A percentile compares a stretch with the other conserved stretches of the same genome.
These are phyloP conservation scores for Paramecium bursaria DNA, from an alignment of 73 alveolate species.

Conservation along the genomic window DNA sequence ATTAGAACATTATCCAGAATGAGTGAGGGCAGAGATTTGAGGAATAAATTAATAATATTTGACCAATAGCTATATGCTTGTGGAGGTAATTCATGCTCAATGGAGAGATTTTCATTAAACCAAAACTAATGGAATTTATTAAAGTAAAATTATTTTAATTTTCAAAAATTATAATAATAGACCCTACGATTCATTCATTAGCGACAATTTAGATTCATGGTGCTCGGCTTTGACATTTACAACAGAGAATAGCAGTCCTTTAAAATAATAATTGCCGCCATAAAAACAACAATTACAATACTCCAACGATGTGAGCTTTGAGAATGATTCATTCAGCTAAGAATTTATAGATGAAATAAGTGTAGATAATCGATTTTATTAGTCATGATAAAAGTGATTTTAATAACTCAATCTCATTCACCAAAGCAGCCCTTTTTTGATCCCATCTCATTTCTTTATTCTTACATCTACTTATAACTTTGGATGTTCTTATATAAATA, in stretches of 20 bases:
- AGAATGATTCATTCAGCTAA: slow-evolving; percentile 24
- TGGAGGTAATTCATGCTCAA: slow-evolving; percentile 78
- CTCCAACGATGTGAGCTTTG: slow-evolving; percentile 3
- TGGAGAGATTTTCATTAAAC: slow-evolving; percentile 1
- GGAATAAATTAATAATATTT: slow-evolving; percentile 79
- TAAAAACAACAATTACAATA: not conserved
- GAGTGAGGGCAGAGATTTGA: slow-evolving; percentile 92
- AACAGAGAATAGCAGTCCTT: slow-evolving; percentile 13
- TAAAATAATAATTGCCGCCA: not conserved
- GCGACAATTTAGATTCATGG: slow-evolving; percentile 89
- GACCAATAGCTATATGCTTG: slow-evolving; percentile 81
- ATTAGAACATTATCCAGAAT: slow-evolving; percentile 77
- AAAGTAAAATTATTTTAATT: slow-evolving; percentile 75
- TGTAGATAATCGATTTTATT: no score
- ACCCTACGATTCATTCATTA: slow-evolving; percentile 72
- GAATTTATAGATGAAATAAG: no score
- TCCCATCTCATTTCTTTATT: slow-evolving; percentile 1
- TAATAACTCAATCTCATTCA: slow-evolving; percentile 10
- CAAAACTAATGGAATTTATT: not conserved
- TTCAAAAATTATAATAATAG: slow-evolving; percentile 61
- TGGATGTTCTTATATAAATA: not conserved
- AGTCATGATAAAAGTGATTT: not conserved
- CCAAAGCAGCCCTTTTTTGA: not conserved
- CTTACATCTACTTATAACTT: not conserved
- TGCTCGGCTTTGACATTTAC: slow-evolving; percentile 80